A percentile compares a stretch with the other conserved stretches of the same genome.
phyloP scores from a whole-genome alignment of 176 grass and related monocot species.

The Cocos nucifera region DNA sequence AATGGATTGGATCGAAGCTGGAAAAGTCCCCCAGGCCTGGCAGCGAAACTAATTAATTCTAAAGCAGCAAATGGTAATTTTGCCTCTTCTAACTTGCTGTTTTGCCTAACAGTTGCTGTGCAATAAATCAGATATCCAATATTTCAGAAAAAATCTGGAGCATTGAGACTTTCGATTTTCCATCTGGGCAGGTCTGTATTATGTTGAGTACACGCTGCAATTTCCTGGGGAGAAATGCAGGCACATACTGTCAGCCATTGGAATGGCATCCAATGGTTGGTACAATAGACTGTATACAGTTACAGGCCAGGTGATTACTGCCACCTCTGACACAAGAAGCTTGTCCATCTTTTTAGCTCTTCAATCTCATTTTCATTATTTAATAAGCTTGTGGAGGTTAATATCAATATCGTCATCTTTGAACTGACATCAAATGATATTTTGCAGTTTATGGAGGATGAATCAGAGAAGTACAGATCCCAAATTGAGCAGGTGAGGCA shows the following conservation, averaged over 20 bases:
- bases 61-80: slow-evolving; percentile 49
- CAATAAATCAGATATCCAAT: too few relatives aligned
- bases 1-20: slow-evolving; percentile 87
- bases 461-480: slow-evolving; percentile 44
- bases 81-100: too few relatives aligned
- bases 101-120: too few relatives aligned
- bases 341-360: not conserved
- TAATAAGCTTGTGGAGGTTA: too few relatives aligned
- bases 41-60: slow-evolving; percentile 70
- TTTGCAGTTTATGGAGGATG: slow-evolving; percentile 64
- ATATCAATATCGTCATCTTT: slow-evolving; percentile 3
- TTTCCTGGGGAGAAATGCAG: slow-evolving; percentile 66
- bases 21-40: slow-evolving; percentile 57
- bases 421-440: not conserved
- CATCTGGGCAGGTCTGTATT: slow-evolving; percentile 56
- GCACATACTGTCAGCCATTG: slow-evolving; percentile 71
- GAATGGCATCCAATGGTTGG: slow-evolving; percentile 86
- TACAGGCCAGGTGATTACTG: slow-evolving; percentile 55
- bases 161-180: not conserved
- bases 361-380: too few relatives aligned
- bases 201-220: slow-evolving; percentile 88
- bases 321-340: not conserved
- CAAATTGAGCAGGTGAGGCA: slow-evolving; percentile 59
- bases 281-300: slow-evolving; percentile 88
- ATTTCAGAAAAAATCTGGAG: too few relatives aligned